Evolutionary conservation across 2,329 filamentous ascomycete species (phyloP).

Genomic region (Arachnopeziza araneosa): DNA sequence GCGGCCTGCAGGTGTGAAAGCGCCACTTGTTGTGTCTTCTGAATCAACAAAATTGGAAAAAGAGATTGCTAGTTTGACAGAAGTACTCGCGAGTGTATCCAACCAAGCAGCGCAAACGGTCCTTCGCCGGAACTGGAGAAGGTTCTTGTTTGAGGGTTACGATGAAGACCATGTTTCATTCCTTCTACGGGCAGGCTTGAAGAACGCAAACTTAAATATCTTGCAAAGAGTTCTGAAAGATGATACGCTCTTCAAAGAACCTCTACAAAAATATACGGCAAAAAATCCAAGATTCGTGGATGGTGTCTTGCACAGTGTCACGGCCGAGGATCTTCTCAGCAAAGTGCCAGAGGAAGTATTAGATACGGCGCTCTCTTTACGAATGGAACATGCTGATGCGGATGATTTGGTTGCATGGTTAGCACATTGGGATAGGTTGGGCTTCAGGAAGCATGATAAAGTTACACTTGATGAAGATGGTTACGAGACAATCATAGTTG

Average conservation of each 20-base stretch:
- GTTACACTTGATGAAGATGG: constrained; percentile 8
- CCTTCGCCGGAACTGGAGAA: constrained; percentile 18
- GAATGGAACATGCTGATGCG: constrained; percentile 19
- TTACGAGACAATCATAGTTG: constrained; percentile 11
- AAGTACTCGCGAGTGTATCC: constrained; percentile 18
- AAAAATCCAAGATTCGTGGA: constrained; percentile 10
- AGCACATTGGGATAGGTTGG: constrained; percentile 22
- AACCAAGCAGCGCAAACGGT: constrained; percentile 18
- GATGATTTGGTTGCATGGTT: constrained; percentile 23
- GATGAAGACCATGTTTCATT: constrained; percentile 23
- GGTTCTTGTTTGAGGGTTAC: constrained; percentile 19
- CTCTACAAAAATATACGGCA: constrained; percentile 10
- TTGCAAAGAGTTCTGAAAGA: constrained; percentile 22
- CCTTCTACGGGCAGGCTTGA: constrained; percentile 23
- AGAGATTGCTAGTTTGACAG: constrained; percentile 18
- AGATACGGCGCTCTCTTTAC: constrained; percentile 15
- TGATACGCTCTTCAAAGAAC: constrained; percentile 14
- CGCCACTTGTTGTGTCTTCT: neutral
- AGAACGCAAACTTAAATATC: constrained; percentile 19
- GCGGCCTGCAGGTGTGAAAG: neutral
- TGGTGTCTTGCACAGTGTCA: constrained; percentile 12
- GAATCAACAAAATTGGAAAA: constrained; percentile 8
- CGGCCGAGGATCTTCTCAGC: constrained; percentile 10
- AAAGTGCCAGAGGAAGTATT: constrained; percentile 15
- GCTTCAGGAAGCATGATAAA: constrained; percentile 24